These are phyloP conservation scores for Agrocybe praecox DNA, from an alignment of 768 basidiomycete genomes.

Conservation along the genomic window DNA sequence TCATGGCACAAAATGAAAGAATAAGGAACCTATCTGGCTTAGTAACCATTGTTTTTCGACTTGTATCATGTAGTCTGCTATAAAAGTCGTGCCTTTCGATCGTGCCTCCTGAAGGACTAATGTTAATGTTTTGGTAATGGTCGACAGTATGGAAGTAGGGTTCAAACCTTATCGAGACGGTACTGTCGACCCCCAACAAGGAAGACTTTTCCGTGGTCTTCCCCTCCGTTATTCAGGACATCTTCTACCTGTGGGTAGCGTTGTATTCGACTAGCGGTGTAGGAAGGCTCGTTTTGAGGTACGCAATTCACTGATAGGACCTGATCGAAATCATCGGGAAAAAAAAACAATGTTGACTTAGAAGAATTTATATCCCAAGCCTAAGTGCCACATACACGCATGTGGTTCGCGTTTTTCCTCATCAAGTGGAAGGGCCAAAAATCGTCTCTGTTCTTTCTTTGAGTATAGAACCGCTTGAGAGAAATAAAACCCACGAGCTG, in stretches of 20 bases:
- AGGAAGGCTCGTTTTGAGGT: constrained; percentile 53
- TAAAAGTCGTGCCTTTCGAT: constrained; percentile 58
- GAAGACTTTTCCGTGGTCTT: constrained; percentile 45
- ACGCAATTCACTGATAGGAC: constrained; percentile 78
- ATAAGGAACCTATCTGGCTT: constrained; percentile 65
- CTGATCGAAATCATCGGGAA: constrained; percentile 25
- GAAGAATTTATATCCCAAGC: not conserved
- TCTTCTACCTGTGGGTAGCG: constrained; percentile 29
- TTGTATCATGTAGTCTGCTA: constrained; percentile 64
- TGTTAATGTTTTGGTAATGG: not conserved
- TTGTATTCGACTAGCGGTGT: constrained; percentile 58
- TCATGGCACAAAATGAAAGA: not conserved
- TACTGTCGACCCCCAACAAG: constrained; percentile 79
- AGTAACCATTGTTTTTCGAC: constrained; percentile 81
- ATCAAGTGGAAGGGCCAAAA: constrained; percentile 79
- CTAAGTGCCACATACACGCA: constrained; percentile 52
- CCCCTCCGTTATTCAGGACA: constrained; percentile 4
- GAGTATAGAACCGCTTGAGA: constrained; percentile 9
- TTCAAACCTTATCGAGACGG: constrained; percentile 63
- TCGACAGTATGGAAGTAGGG: not conserved
- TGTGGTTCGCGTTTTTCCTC: constrained; percentile 65
- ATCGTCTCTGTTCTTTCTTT: constrained; percentile 60
- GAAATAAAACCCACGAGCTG: constrained; percentile 52
- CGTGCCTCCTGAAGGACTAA: constrained; percentile 45
- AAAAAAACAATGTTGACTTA: not conserved